Evolutionary conservation across 352 stramenopile genomes (phyloP).

Genomic region (Aphanomyces invadans): DNA sequence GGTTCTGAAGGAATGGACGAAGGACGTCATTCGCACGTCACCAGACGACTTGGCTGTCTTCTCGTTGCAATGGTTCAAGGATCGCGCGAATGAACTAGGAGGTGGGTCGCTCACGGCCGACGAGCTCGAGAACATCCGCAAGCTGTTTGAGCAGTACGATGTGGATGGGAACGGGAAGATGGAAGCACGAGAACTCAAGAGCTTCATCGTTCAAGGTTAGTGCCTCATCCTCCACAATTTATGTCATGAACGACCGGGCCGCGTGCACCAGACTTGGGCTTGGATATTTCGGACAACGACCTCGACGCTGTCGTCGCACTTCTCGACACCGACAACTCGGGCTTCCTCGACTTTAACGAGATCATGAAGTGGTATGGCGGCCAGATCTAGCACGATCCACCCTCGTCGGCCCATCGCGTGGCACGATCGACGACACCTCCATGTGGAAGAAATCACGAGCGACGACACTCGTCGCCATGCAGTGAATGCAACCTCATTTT

Average conservation of each 20-base stretch:
- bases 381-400: conserved; percentile 25
- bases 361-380: conserved; percentile 73
- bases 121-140: conserved; percentile 29
- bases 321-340: conserved; percentile 60
- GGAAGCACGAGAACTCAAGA: conserved; percentile 60
- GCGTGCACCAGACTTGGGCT: conserved; percentile 37
- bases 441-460: too few relatives aligned
- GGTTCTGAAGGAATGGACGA: conserved; percentile 88
- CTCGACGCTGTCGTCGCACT: conserved; percentile 62
- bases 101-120: conserved; percentile 9
- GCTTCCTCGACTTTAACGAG: conserved; percentile 75
- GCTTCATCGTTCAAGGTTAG: conserved; percentile 42
- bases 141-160: conserved; percentile 74
- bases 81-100: conserved; percentile 32
- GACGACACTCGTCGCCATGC: too few relatives aligned
- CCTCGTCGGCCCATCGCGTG: too few relatives aligned
- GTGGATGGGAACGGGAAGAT: conserved; percentile 73
- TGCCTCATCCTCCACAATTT: too few relatives aligned
- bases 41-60: conserved; percentile 72
- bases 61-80: conserved; percentile 80
- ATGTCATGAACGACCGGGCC: too few relatives aligned
- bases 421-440: too few relatives aligned
- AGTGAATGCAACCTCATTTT: too few relatives aligned
- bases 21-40: conserved; percentile 77
- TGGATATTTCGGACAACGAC: conserved; percentile 48